Conservation (phyloP, 2,329 filamentous ascomycete species). For the Capronia americana region DNA sequence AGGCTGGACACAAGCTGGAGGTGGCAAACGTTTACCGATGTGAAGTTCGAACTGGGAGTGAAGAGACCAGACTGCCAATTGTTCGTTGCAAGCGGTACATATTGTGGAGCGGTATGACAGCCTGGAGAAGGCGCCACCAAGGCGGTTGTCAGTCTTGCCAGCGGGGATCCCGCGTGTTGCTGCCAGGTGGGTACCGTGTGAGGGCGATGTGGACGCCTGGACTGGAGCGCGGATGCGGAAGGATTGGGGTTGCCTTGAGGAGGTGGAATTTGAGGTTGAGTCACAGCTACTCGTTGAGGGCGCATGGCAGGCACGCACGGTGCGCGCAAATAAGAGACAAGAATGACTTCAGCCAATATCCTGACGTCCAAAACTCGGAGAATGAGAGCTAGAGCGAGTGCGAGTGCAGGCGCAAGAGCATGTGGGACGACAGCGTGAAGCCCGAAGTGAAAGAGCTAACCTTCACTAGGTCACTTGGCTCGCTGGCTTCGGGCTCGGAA, state of each 20-base stretch:
- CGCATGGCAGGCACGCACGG: neutral
- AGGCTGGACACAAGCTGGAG: neutral
- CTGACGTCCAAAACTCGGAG: neutral
- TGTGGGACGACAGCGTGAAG: neutral
- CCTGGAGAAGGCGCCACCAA: neutral
- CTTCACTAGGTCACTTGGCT: neutral
- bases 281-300: neutral
- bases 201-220: neutral
- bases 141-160: neutral
- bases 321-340: neutral
- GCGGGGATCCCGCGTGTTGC: neutral
- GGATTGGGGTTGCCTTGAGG: neutral
- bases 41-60: neutral
- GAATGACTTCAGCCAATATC: neutral
- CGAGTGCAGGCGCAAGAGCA: neutral
- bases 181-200: neutral
- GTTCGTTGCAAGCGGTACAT: neutral
- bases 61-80: neutral
- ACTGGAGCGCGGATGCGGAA: neutral
- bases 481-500: slow-evolving; percentile 5
- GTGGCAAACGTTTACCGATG: neutral
- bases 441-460: neutral
- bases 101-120: neutral
- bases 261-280: neutral
- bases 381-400: neutral